Percentiles rank a stretch among this genome's conserved stretches.
Evolutionary conservation across 441 rosid species (phyloP).

Genomic region (Omphalea diandra): DNA sequence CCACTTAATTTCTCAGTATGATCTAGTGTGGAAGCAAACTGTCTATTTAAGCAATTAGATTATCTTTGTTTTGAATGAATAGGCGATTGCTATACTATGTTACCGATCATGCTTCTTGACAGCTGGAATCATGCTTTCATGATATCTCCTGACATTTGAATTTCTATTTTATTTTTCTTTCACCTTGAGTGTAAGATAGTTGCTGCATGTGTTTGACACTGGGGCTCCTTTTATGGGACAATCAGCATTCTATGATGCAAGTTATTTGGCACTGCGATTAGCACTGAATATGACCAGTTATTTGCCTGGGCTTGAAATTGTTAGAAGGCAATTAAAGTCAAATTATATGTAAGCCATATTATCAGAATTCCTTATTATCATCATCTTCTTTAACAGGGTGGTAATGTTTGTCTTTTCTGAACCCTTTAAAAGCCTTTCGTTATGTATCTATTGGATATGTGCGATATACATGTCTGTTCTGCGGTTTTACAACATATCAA

Average conservation of each 20-base stretch:
- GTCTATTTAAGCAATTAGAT: not conserved
- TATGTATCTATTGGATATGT: conserved; percentile 77
- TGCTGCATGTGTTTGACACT: not conserved
- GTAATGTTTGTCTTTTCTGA: conserved; percentile 69
- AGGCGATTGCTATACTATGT: not conserved
- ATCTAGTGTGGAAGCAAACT: not conserved
- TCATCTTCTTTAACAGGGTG: conserved; percentile 51
- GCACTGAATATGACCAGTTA: not conserved
- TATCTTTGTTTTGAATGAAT: conserved; percentile 5
- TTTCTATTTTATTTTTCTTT: not conserved
- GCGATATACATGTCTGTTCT: conserved; percentile 66
- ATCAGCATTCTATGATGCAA: not conserved
- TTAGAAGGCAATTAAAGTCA: not conserved
- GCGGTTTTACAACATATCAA: conserved; percentile 79
- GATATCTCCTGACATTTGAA: not conserved
- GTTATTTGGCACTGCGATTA: not conserved
- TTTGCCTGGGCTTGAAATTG: not conserved
- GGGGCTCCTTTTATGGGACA: not conserved
- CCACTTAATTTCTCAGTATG: conserved; percentile 1
- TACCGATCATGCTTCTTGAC: not conserved
- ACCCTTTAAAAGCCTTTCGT: conserved; percentile 72
- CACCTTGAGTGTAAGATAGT: not conserved
- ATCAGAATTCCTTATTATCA: conserved; percentile 23
- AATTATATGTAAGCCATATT: conserved; percentile 6
- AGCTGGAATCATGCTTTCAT: not conserved